phyloP scores from a whole-genome alignment of 805 yeast genomes.

The Saturnispora diversa region DNA sequence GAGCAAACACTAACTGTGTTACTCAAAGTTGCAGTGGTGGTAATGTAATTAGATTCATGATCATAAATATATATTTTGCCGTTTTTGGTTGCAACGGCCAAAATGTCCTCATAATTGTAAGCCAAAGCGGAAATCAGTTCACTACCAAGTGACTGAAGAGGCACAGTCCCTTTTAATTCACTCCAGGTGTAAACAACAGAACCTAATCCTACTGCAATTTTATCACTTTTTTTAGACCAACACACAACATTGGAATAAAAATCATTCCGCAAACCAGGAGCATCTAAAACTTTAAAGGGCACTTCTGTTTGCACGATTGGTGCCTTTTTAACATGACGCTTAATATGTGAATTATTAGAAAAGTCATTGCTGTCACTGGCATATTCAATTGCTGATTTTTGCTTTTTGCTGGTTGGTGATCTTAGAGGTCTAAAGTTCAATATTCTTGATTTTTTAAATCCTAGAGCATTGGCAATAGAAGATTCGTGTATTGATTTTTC shows the following conservation, averaged over 20 bases:
- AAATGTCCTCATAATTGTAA: constrained; percentile 39
- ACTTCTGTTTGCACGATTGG: constrained; percentile 30
- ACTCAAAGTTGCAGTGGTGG: constrained; percentile 19
- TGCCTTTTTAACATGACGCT: constrained; percentile 4
- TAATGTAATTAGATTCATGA: constrained; percentile 25
- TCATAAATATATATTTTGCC: constrained; percentile 40
- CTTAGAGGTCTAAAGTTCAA: constrained; percentile 28
- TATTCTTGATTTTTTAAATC: constrained; percentile 37
- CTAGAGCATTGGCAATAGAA: constrained; percentile 44
- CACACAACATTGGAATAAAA: constrained; percentile 68
- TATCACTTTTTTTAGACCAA: constrained; percentile 50
- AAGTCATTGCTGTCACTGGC: constrained; percentile 2
- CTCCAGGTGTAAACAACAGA: constrained; percentile 57
- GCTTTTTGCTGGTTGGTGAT: constrained; percentile 12
- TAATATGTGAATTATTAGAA: neutral
- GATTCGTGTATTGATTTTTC: constrained; percentile 25
- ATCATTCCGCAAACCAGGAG: constrained; percentile 68
- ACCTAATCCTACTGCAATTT: constrained; percentile 61
- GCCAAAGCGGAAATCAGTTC: constrained; percentile 50
- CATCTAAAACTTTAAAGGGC: constrained; percentile 50
- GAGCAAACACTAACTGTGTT: constrained; percentile 44
- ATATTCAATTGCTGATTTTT: constrained; percentile 1
- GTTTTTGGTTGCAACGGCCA: constrained; percentile 49
- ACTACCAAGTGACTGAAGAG: constrained; percentile 33
- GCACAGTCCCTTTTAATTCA: constrained; percentile 38